Conservation (phyloP, 2,329 filamentous ascomycete species). For the Arthrobotrys entomopaga region DNA sequence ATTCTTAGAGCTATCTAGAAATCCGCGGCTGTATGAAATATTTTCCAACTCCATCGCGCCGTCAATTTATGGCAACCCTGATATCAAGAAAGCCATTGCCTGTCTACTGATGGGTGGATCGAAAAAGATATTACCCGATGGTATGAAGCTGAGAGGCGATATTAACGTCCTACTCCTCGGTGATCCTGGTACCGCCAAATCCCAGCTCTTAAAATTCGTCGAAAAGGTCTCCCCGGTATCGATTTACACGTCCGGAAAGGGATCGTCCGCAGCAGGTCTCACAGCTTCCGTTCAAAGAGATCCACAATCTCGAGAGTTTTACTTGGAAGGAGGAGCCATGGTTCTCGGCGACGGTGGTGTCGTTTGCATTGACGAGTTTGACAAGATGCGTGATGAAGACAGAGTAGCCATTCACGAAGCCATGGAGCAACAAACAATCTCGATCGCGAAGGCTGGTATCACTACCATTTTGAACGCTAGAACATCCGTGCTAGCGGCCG, state of each 20-base stretch:
- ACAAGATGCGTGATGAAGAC: slow-evolving; percentile 99
- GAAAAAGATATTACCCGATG: slow-evolving; percentile 96
- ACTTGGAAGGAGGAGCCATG: slow-evolving; percentile 98
- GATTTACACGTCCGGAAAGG: slow-evolving; percentile 98
- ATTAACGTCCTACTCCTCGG: slow-evolving; percentile 97
- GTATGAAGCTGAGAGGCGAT: slow-evolving; percentile 96
- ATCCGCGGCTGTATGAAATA: slow-evolving; percentile 89
- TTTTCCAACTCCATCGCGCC: slow-evolving; percentile 94
- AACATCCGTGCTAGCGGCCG: slow-evolving; percentile 92
- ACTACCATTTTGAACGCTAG: slow-evolving; percentile 96
- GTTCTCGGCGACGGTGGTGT: slow-evolving; percentile 96
- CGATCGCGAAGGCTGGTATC: slow-evolving; percentile 97
- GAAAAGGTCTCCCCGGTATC: slow-evolving; percentile 96
- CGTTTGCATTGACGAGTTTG: slow-evolving; percentile 98
- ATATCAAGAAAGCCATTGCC: slow-evolving; percentile 97
- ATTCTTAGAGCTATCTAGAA: slow-evolving; percentile 87
- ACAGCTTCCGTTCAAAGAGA: slow-evolving; percentile 97
- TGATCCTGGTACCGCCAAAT: slow-evolving; percentile 98
- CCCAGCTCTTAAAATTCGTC: slow-evolving; percentile 95
- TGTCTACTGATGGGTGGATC: slow-evolving; percentile 93
- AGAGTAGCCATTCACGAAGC: slow-evolving; percentile 98
- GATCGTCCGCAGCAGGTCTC: slow-evolving; percentile 94
- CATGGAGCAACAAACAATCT: slow-evolving; percentile 99
- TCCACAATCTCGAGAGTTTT: slow-evolving; percentile 91
- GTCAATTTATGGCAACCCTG: slow-evolving; percentile 93